Base-by-base conservation (phyloP, 495 filamentous ascomycete genomes). In the Chaetomidium leptoderma region DNA sequence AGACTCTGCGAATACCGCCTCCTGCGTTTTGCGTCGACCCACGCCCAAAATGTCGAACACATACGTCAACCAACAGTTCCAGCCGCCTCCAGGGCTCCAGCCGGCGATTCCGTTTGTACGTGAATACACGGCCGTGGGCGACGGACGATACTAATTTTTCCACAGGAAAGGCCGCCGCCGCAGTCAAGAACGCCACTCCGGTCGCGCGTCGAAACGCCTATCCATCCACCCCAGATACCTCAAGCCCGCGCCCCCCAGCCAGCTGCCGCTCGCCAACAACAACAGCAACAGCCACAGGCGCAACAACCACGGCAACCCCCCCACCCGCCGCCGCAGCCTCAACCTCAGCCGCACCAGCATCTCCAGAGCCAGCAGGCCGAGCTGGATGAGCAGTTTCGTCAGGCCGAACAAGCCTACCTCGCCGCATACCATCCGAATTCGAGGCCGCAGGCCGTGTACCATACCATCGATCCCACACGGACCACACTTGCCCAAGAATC, bases 151-250 rank as follows among this genome's bases (percentile, higher is more conserved):
- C 26, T 13, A 19, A 23, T n/a, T 2, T n/a, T n/a, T n/a, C n/a
- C n/a, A n/a, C 16, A 48, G 29, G n/a, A 54, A 14, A 14, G 23
- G 11, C 39, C 24, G 11, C 33, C 58, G 29, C 57, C 26, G 32
- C 47, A 33, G 23, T 23, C 55, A 14, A 43, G 43, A 32, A 16
- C 26, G 13, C 57, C 27, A 16, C 33, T 23, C 26, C 43, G 23
- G 13, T 5, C 23, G 4, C 59, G 48, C 26, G 27, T 43, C 54
- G 62, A 67, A 45, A 65, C 59, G 4, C 59, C 64, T 26, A 58
- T 65, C 55, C 59, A 26, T 17, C 64, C 58, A 29, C 64, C 64
- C 9, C 61, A 55, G 26, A 19, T 64, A 11, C 63, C 60, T 4
- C n/a, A 42, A 24, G 9, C 21, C 6, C 43, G 14, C 30, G 16